Evolutionary conservation across 345 rosid genomes (phyloP).

Genomic region (Limnanthes douglasii): DNA sequence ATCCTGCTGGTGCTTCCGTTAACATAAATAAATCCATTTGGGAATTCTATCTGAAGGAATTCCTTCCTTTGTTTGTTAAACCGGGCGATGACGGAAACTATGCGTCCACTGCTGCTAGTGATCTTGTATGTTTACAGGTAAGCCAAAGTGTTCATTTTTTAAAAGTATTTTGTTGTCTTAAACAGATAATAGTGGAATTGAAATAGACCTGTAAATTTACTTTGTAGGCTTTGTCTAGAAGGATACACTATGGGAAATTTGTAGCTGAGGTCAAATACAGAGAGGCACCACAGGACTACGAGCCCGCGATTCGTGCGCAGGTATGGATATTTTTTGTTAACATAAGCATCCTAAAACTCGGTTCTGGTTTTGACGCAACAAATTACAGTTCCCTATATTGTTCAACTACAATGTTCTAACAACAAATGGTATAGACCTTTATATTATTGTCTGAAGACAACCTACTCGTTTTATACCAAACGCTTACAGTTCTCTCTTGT

Average conservation of each 20-base stretch:
- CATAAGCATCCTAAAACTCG: too few relatives aligned
- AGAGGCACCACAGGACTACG: conserved; percentile 51
- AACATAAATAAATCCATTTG: conserved; percentile 51
- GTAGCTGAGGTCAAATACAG: conserved; percentile 84
- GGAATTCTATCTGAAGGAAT: conserved; percentile 45
- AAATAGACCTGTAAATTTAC: too few relatives aligned
- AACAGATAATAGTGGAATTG: too few relatives aligned
- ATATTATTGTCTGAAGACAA: too few relatives aligned
- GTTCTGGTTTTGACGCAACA: too few relatives aligned
- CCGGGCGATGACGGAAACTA: conserved; percentile 78
- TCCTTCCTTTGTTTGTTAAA: conserved; percentile 57
- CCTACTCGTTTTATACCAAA: too few relatives aligned
- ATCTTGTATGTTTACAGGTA: conserved; percentile 74
- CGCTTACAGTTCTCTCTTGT: too few relatives aligned
- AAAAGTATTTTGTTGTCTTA: too few relatives aligned
- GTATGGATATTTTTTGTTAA: conserved; percentile 22
- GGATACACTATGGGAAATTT: conserved; percentile 78
- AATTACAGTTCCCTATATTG: not conserved
- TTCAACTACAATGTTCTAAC: too few relatives aligned
- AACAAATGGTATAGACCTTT: not conserved
- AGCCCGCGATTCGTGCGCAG: conserved; percentile 57
- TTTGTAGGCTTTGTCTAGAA: conserved; percentile 64
- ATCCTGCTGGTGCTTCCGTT: conserved; percentile 40
- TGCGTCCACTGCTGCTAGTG: conserved; percentile 50
- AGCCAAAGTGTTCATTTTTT: too few relatives aligned